These are phyloP conservation scores for Cytospora mali DNA, from an alignment of 2,329 filamentous ascomycete genomes.

Conservation along the genomic window DNA sequence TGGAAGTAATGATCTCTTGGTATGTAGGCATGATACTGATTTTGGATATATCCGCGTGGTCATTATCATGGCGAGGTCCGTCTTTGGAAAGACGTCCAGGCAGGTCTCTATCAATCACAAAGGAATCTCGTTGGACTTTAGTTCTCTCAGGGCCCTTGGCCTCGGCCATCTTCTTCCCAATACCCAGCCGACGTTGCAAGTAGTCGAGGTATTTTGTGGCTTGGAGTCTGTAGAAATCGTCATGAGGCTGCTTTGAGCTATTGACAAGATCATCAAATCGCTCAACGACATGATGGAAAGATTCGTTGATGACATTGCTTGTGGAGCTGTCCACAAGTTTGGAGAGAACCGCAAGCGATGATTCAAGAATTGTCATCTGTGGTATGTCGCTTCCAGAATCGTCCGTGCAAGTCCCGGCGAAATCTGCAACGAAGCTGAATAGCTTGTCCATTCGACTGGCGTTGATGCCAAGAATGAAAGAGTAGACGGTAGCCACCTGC, in stretches of 20 bases:
- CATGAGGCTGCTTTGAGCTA: background rate
- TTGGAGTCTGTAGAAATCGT: conserved; percentile 10
- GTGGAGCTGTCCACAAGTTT: conserved; percentile 31
- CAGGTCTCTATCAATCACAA: conserved; percentile 26
- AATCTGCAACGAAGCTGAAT: conserved; percentile 36
- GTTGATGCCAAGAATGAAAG: conserved; percentile 40
- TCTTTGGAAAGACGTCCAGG: conserved; percentile 29
- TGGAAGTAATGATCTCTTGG: conserved; percentile 42
- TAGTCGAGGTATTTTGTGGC: conserved; percentile 26
- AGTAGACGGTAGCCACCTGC: conserved; percentile 40
- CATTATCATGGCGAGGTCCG: conserved; percentile 48
- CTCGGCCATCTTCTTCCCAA: conserved; percentile 8
- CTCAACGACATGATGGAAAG: conserved; percentile 5
- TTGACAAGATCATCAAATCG: background rate
- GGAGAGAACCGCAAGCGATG: conserved; percentile 28
- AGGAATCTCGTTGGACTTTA: conserved; percentile 17
- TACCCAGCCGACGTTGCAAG: conserved; percentile 12
- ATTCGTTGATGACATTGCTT: conserved; percentile 27
- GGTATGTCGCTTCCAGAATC: conserved; percentile 17
- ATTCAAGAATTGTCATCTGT: conserved; percentile 22
- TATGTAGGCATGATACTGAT: conserved; percentile 50
- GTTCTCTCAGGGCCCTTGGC: background rate
- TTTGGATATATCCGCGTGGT: conserved; percentile 44
- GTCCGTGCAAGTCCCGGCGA: background rate
- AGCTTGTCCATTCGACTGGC: conserved; percentile 35